Conservation (phyloP, 805 yeast species). For the Candida palmyrensis region DNA sequence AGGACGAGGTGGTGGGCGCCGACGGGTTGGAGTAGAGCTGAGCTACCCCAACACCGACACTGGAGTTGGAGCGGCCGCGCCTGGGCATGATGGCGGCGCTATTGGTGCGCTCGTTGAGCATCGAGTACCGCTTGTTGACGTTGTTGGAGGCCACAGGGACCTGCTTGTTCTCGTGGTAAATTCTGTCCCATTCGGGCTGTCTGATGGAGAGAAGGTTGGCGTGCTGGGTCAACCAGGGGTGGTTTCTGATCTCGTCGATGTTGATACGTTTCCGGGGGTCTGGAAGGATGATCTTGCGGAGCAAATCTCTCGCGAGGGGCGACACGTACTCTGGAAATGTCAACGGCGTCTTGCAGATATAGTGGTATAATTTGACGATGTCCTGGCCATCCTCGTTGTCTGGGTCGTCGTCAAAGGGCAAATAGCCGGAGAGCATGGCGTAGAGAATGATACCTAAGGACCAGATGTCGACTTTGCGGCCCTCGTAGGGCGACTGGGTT, state of each 20-base stretch:
- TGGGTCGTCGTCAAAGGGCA: conserved; percentile 97
- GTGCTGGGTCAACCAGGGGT: conserved; percentile 87
- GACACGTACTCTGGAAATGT: conserved; percentile 93
- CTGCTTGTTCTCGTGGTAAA: conserved; percentile 28
- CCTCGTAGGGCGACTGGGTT: conserved; percentile 81
- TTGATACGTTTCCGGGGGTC: conserved; percentile 75
- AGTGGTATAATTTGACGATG: conserved; percentile 83
- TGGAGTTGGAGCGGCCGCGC: conserved; percentile 30
- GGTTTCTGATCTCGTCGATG: conserved; percentile 67
- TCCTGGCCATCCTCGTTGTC: conserved; percentile 95
- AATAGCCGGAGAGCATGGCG: conserved; percentile 95
- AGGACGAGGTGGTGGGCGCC: conserved; percentile 66
- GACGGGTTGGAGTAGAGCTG: conserved; percentile 49
- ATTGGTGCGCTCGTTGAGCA: conserved; percentile 37
- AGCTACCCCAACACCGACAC: conserved; percentile 15
- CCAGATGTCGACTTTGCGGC: conserved; percentile 95
- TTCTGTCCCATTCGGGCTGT: conserved; percentile 86
- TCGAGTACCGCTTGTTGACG: conserved; percentile 40
- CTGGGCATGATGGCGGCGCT: conserved; percentile 29
- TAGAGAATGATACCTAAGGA: conserved; percentile 92
- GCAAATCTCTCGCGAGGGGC: conserved; percentile 85
- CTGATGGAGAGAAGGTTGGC: conserved; percentile 75
- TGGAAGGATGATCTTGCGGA: conserved; percentile 78
- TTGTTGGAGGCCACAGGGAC: conserved; percentile 10
- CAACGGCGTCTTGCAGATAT: conserved; percentile 84